Conservation (phyloP, 331 rosid species). For the Erythrophleum ivorense region DNA sequence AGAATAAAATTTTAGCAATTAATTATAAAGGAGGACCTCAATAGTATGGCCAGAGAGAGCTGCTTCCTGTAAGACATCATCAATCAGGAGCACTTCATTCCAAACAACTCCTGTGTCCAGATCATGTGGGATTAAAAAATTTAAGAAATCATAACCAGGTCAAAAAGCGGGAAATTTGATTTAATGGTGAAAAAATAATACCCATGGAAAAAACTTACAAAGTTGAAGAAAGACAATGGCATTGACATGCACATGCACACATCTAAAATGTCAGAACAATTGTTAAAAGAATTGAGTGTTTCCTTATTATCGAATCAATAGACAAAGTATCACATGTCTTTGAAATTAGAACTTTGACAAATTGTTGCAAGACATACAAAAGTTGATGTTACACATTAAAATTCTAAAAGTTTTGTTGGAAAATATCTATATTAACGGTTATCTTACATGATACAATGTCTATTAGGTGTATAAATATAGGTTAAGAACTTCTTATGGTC, state of each 20-base stretch:
- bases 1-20: constrained; percentile 27
- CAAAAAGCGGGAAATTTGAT: constrained; percentile 19
- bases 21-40: constrained; percentile 57
- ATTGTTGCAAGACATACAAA: not conserved
- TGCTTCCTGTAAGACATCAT: constrained; percentile 62
- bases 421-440: not conserved
- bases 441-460: not conserved
- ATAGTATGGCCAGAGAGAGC: constrained; percentile 56
- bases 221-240: not conserved
- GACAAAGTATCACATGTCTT: not conserved
- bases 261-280: not conserved
- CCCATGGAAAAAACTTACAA: not conserved
- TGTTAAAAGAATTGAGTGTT: constrained; percentile 1
- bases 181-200: not conserved
- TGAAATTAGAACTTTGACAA: not conserved
- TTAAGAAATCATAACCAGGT: constrained; percentile 38
- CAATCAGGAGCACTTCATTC: constrained; percentile 69
- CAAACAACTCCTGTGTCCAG: constrained; percentile 64
- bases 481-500: not conserved
- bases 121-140: constrained; percentile 34
- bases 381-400: not conserved
- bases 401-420: constrained; percentile 8
- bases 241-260: no score
- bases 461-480: not conserved
- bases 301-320: not conserved